A percentile compares a stretch with the other conserved stretches of the same genome.
Evolutionary conservation across 768 basidiomycete genomes (phyloP).

Genomic region (Lyophyllum decastes): DNA sequence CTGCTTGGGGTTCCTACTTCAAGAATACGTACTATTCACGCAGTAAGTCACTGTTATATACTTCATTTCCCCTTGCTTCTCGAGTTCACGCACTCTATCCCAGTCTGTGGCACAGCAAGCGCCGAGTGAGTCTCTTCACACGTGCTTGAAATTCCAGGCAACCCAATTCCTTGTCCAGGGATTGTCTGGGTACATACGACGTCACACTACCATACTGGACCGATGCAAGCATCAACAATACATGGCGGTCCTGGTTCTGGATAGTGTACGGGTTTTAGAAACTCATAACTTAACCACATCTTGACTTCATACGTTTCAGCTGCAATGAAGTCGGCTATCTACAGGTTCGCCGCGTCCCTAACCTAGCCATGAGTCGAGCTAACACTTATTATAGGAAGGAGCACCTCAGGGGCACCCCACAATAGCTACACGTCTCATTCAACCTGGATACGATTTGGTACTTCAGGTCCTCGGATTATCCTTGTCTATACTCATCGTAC

Average conservation of each 20-base stretch:
- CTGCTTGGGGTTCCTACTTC: slow-evolving; percentile 64
- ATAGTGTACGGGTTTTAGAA: slow-evolving; percentile 48
- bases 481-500: background rate
- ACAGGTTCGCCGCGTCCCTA: slow-evolving; percentile 31
- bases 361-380: background rate
- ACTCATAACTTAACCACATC: background rate
- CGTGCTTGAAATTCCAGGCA: background rate
- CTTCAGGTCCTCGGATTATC: slow-evolving; percentile 12
- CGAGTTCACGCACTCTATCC: background rate
- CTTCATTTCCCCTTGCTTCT: background rate
- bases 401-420: slow-evolving; percentile 39
- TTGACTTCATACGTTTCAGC: slow-evolving; percentile 29
- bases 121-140: slow-evolving; percentile 42
- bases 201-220: slow-evolving; percentile 46
- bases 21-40: slow-evolving; percentile 44
- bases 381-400: slow-evolving; percentile 34
- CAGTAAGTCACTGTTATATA: slow-evolving; percentile 35
- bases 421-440: slow-evolving; percentile 57
- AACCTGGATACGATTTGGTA: slow-evolving; percentile 57
- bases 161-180: slow-evolving; percentile 23
- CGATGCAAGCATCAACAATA: slow-evolving; percentile 55
- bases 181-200: slow-evolving; percentile 46
- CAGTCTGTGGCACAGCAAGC: slow-evolving; percentile 54
- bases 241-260: slow-evolving; percentile 69
- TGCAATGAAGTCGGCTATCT: slow-evolving; percentile 73